Evolutionary conservation across 768 basidiomycete genomes (phyloP), one percentile per base, ranked within the genome.

Genomic region (Pleurotus salmoneostramineus): DNA sequence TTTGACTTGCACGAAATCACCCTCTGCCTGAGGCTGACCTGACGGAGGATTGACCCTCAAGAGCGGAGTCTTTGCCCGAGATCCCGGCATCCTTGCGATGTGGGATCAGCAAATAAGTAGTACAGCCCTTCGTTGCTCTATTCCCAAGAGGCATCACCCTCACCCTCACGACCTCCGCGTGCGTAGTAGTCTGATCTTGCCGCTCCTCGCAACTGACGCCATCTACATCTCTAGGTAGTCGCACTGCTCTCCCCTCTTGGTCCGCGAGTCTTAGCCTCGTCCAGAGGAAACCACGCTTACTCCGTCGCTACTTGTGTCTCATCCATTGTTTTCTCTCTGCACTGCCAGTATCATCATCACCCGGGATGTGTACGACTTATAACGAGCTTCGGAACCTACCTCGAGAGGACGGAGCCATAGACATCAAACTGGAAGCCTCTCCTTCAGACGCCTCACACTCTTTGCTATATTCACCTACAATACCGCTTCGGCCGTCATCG

Each of bases 361-460:
- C 6, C 52, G 40, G 27, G 6, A 55, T 55, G 52, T 43, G 52
- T 55, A 55, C 37, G 37, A 42, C 52, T 55, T 55, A 55, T 55
- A 55, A 42, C 40, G 32, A 21, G 52, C 17, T 11, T 42, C 52
- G 36, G 43, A 42, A 12, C 40, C 11, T 40, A 42, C 65, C 68
- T 67, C 65, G 75, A 74, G 74, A 68, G 71, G 65, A 66, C 65
- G 60, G 65, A 58, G 59, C 61, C 57, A 60, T 63, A 58, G 66
- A 67, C 69, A 77, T 82, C 78, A 80, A 83, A 79, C 71, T 75
- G 63, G 79, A 82, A 67, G 61, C 68, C 56, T 55, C 57, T 52
- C 31, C 37, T n/a, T 17, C 42, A 17, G 72, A 76, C 57, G 67
- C 69, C 43, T 65, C 68, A 58, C 69, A 69, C 52, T 65, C 73